Evolutionary conservation across 768 basidiomycete genomes (phyloP).

Genomic region (Boletus patriciae): DNA sequence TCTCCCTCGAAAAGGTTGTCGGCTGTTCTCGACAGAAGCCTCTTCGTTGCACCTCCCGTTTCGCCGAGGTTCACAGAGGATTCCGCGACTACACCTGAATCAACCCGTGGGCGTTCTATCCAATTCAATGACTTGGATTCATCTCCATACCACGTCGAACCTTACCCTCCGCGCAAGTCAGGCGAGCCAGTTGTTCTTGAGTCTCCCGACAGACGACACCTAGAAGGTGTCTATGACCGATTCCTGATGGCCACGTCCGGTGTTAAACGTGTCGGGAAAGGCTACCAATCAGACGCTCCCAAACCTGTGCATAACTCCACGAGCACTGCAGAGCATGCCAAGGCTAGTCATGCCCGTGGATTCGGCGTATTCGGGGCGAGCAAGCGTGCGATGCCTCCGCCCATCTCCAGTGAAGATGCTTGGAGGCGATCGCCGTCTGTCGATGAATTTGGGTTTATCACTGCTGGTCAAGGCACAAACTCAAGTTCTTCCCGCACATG

Average conservation of each 20-base stretch:
- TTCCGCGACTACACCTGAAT: constrained; percentile 29
- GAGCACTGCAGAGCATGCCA: constrained; percentile 23
- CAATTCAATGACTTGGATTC: constrained; percentile 50
- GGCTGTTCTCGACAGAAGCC: constrained; percentile 62
- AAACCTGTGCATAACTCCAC: constrained; percentile 41
- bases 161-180: constrained; percentile 54
- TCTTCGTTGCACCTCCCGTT: constrained; percentile 61
- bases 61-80: constrained; percentile 40
- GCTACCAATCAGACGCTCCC: constrained; percentile 72
- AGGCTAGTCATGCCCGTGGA: constrained; percentile 21
- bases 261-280: constrained; percentile 76
- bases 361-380: constrained; percentile 33
- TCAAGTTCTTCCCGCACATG: constrained; percentile 26
- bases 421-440: constrained; percentile 48
- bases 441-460: constrained; percentile 65
- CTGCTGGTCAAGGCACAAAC: constrained; percentile 32
- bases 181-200: constrained; percentile 41
- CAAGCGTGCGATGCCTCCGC: constrained; percentile 64
- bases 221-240: constrained; percentile 79
- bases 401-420: constrained; percentile 66
- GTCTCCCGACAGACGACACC: constrained; percentile 55
- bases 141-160: constrained; percentile 63
- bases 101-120: constrained; percentile 10
- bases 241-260: constrained; percentile 81
- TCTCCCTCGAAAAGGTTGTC: constrained; percentile 56